Evolutionary conservation across 257 asterid genomes (phyloP).

Genomic region (Handroanthus guayacan): DNA sequence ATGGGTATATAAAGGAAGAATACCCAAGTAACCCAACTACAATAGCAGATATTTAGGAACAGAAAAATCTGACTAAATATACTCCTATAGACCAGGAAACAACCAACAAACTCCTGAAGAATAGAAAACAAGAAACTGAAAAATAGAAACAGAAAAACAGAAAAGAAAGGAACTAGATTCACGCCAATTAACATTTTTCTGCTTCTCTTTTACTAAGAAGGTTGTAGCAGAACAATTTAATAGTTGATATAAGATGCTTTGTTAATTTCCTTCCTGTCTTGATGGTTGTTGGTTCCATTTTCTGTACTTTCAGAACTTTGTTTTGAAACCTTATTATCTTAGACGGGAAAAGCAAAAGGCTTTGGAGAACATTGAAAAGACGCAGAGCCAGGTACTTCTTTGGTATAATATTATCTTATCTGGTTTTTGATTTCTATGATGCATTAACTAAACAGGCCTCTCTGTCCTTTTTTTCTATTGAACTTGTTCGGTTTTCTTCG

Average conservation of each 20-base stretch:
- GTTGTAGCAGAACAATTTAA: no score
- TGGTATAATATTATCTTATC: slow-evolving; percentile 14
- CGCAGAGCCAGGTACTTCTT: slow-evolving; percentile 65
- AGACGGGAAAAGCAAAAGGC: slow-evolving; percentile 77
- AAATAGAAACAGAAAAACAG: no score
- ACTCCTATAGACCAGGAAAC: no score
- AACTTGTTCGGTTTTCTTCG: neutral
- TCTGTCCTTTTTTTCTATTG: neutral
- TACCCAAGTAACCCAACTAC: no score
- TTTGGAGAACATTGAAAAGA: slow-evolving; percentile 68
- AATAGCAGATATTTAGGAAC: no score
- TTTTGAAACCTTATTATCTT: slow-evolving; percentile 79
- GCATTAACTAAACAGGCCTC: neutral
- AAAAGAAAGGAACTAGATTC: no score
- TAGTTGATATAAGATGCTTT: slow-evolving; percentile 11
- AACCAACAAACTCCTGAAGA: no score
- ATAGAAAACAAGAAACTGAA: no score
- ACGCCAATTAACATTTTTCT: no score
- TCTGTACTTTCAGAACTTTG: slow-evolving; percentile 68
- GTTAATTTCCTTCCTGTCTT: neutral
- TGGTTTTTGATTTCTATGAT: slow-evolving; percentile 7
- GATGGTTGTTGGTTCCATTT: slow-evolving; percentile 20
- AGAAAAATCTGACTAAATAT: no score
- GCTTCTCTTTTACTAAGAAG: no score
- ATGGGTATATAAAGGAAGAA: no score